These are phyloP conservation scores for Pseudocercospora fuligena DNA, from an alignment of 2,329 filamentous ascomycete genomes.

Conservation along the genomic window DNA sequence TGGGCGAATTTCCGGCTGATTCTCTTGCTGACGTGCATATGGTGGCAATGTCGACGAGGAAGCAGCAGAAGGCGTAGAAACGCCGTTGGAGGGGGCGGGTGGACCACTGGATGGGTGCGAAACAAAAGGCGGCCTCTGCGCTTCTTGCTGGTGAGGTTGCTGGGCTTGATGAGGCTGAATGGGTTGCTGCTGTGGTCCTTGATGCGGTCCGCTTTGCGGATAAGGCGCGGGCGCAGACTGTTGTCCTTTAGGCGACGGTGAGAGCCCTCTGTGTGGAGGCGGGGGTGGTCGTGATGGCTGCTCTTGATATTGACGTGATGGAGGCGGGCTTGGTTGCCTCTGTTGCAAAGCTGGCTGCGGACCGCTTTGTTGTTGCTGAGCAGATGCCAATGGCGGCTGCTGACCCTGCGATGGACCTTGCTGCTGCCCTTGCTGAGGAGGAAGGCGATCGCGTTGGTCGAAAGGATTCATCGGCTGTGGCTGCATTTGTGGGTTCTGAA, in stretches of 20 bases:
- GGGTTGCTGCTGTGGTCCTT: constrained; percentile 49
- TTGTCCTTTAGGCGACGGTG: constrained; percentile 64
- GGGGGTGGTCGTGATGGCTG: constrained; percentile 46
- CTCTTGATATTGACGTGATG: constrained; percentile 57
- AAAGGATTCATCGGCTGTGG: constrained; percentile 77
- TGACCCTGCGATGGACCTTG: constrained; percentile 30
- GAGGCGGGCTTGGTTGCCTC: constrained; percentile 57
- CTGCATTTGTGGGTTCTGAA: constrained; percentile 66
- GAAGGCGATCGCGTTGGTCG: constrained; percentile 73
- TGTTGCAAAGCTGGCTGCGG: constrained; percentile 22
- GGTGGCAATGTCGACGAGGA: constrained; percentile 62
- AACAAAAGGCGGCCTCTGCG: constrained; percentile 31
- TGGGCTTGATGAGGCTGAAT: constrained; percentile 55
- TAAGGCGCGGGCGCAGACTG: constrained; percentile 60
- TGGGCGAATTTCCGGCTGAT: constrained; percentile 73
- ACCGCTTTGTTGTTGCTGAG: constrained; percentile 8
- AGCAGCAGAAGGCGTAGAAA: constrained; percentile 50
- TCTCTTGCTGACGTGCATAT: constrained; percentile 66
- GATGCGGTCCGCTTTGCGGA: constrained; percentile 49
- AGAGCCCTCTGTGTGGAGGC: constrained; percentile 59
- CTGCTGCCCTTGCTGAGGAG: constrained; percentile 69
- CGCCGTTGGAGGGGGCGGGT: constrained; percentile 34
- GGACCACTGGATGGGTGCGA: constrained; percentile 32
- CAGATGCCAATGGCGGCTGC: constrained; percentile 57
- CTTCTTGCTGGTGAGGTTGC: constrained; percentile 29